phyloP scores from a whole-genome alignment of 805 yeast genomes.

The Ogataea pilisensis region DNA sequence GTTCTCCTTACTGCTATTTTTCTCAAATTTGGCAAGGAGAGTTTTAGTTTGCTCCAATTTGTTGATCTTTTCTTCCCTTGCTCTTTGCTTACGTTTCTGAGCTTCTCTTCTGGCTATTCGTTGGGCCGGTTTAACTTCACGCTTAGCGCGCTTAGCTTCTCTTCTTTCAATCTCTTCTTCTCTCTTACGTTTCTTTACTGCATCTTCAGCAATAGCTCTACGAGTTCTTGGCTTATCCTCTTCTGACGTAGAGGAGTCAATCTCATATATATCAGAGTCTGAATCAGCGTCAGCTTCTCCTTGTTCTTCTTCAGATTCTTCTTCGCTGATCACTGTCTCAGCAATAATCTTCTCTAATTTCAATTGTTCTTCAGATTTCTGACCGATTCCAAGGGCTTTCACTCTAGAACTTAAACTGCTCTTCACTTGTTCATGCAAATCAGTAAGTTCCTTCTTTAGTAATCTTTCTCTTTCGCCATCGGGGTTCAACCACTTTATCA shows the following conservation, averaged over 20 bases:
- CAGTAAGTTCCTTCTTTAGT: constrained; percentile 56
- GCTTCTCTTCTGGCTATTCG: constrained; percentile 35
- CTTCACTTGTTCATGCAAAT: constrained; percentile 47
- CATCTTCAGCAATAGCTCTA: constrained; percentile 29
- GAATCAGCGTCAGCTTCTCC: constrained; percentile 22
- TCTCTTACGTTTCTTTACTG: constrained; percentile 25
- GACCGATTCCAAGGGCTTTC: constrained; percentile 45
- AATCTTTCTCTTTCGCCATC: constrained; percentile 72
- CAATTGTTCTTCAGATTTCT: constrained; percentile 38
- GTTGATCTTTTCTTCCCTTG: constrained; percentile 30
- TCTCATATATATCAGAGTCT: constrained; percentile 9
- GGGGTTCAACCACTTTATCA: constrained; percentile 66
- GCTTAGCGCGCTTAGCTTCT: constrained; percentile 30
- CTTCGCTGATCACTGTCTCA: constrained; percentile 34
- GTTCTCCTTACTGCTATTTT: constrained; percentile 40
- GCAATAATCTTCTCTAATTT: constrained; percentile 38
- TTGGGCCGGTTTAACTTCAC: constrained; percentile 30
- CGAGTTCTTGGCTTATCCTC: constrained; percentile 31
- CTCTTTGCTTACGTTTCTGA: constrained; percentile 29
- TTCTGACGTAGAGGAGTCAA: constrained; percentile 14
- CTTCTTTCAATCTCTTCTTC: constrained; percentile 26
- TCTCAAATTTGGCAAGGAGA: constrained; percentile 31
- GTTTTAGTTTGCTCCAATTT: constrained; percentile 22
- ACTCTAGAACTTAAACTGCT: constrained; percentile 57
- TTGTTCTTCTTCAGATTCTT: constrained; percentile 22